These are phyloP conservation scores for Entomortierella beljakovae DNA, from an alignment of 192 early-diverging fungal genomes.

Conservation along the genomic window DNA sequence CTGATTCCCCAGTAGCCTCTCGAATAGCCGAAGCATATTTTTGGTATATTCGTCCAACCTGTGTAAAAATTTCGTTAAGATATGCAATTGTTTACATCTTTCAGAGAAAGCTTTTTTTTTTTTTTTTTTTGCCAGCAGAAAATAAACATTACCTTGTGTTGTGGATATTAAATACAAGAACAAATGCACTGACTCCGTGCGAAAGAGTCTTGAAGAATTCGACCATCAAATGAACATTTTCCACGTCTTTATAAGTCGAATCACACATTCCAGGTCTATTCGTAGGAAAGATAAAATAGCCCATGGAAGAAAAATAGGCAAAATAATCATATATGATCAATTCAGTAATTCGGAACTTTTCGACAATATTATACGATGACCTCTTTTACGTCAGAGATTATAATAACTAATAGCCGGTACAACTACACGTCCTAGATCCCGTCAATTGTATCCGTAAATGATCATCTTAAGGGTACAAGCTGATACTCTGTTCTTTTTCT, in stretches of 20 bases:
- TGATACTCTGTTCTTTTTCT: no score
- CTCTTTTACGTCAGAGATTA: no score
- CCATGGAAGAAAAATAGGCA: no score
- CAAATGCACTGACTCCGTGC: conserved; percentile 65
- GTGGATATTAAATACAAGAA: conserved; percentile 64
- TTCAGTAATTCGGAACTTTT: no score
- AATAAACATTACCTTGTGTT: conserved; percentile 56
- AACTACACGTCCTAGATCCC: no score
- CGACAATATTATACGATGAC: no score
- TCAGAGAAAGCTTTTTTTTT: conserved; percentile 1
- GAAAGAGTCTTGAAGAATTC: conserved; percentile 62
- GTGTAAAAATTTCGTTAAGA: not conserved
- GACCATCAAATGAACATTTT: conserved; percentile 60
- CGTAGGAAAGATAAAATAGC: no score
- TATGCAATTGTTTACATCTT: not conserved
- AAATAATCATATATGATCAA: no score
- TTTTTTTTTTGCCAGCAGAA: conserved; percentile 2
- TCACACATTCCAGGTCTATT: conserved; percentile 62
- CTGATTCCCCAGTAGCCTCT: conserved; percentile 57
- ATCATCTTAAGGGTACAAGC: no score
- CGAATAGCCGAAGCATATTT: conserved; percentile 62
- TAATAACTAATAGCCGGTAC: no score
- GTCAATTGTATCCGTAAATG: no score
- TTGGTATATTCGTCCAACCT: conserved; percentile 67
- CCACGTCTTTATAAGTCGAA: conserved; percentile 54